phyloP scores from a whole-genome alignment of 306 rosid species.

The Sphenostylis stenocarpa region DNA sequence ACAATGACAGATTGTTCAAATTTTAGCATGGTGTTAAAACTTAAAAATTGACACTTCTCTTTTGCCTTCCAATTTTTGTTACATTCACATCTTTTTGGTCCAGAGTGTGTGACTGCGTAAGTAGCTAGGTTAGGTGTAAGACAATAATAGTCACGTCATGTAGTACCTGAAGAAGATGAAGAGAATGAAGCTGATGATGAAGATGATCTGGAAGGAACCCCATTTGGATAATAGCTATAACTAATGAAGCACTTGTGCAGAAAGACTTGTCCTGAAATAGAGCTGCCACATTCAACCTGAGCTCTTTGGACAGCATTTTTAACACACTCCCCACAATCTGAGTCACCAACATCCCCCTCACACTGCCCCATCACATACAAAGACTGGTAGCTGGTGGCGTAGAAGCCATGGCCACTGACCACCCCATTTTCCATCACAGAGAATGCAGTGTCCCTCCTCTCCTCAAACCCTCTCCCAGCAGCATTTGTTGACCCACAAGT shows the following conservation, averaged over 20 bases:
- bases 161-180: conserved; percentile 63
- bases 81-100: neutral
- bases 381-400: conserved; percentile 66
- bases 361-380: conserved; percentile 87
- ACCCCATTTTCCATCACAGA: conserved; percentile 79
- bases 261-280: conserved; percentile 84
- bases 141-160: neutral
- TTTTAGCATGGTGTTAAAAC: neutral
- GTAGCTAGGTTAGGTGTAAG: neutral
- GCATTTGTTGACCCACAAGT: conserved; percentile 65
- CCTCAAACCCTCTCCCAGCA: conserved; percentile 79
- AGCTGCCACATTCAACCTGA: conserved; percentile 83
- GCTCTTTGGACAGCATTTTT: conserved; percentile 78
- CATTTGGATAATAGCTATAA: conserved; percentile 82
- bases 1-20: conserved; percentile 16
- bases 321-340: conserved; percentile 84
- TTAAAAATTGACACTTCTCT: neutral
- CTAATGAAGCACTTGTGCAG: conserved; percentile 86
- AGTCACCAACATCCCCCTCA: conserved; percentile 87
- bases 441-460: conserved; percentile 78
- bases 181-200: conserved; percentile 33
- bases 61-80: neutral
- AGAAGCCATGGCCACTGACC: conserved; percentile 76
- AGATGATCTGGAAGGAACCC: conserved; percentile 58
- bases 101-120: neutral